Evolutionary conservation across 2,329 filamentous ascomycete species (phyloP).

Genomic region (Botryotinia narcissicola): DNA sequence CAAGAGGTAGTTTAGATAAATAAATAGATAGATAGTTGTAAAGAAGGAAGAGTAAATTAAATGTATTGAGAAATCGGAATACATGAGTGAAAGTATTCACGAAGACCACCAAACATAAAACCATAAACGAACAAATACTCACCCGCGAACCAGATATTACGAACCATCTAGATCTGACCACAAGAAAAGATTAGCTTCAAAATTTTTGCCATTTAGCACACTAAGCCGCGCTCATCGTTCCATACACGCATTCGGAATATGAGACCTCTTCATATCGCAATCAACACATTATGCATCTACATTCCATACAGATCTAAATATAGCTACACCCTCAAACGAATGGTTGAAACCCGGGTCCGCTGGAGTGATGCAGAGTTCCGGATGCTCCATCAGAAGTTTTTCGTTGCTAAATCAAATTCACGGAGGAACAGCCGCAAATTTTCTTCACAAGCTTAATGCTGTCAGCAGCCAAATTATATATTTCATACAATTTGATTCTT

Average conservation of each 20-base stretch:
- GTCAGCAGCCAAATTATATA: neutral
- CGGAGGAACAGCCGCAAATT: neutral
- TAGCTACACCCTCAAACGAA: neutral
- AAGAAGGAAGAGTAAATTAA: neutral
- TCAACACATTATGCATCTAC: neutral
- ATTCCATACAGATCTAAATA: slow-evolving; percentile 6
- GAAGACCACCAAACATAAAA: neutral
- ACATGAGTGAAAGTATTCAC: neutral
- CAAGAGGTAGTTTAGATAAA: fast-evolving
- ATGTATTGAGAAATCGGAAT: neutral
- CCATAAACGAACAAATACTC: neutral
- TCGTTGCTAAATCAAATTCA: neutral
- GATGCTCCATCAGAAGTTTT: neutral
- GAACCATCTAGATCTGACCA: neutral
- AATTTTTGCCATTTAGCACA: neutral
- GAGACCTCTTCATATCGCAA: neutral
- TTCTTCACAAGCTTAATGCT: neutral
- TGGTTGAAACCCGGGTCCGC: neutral
- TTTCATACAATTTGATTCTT: neutral
- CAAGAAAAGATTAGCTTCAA: neutral
- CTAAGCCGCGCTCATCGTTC: neutral
- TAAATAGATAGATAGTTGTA: neutral
- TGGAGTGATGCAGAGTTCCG: neutral
- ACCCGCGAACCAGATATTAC: neutral
- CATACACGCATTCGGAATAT: neutral